Evolutionary conservation across 768 basidiomycete species (phyloP).

Genomic region (Trametes meyenii): DNA sequence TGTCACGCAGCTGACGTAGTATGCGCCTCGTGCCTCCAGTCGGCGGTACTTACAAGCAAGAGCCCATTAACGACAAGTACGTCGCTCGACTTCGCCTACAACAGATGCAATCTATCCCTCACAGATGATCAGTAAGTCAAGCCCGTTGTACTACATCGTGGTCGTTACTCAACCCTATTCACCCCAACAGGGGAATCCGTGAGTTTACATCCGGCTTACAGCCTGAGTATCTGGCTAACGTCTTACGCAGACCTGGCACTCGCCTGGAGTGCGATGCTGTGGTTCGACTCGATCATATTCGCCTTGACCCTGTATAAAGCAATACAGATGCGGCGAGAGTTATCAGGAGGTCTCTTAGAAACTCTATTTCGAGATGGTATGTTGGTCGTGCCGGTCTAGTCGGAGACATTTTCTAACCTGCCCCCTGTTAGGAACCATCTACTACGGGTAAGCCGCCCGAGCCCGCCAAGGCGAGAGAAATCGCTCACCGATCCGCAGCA

Average conservation of each 20-base stretch:
- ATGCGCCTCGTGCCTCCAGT: not conserved
- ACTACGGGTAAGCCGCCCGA: constrained; percentile 2
- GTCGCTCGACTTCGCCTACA: not conserved
- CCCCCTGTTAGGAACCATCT: constrained; percentile 2
- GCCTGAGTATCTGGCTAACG: not conserved
- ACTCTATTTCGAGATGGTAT: constrained; percentile 9
- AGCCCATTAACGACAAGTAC: constrained; percentile 5
- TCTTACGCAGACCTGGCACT: constrained; percentile 10
- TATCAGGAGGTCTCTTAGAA: constrained; percentile 4
- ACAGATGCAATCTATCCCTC: constrained; percentile 6
- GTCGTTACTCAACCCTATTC: not conserved
- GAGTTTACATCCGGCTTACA: not conserved
- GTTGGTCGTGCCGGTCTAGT: not conserved
- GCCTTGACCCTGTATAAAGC: constrained; percentile 16
- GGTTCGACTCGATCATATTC: constrained; percentile 24
- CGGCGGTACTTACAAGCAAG: constrained; percentile 12
- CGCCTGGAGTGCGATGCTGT: constrained; percentile 18
- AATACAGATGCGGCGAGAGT: constrained; percentile 7
- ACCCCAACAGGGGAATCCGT: constrained; percentile 10
- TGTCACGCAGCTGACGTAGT: not conserved
- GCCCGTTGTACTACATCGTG: not conserved
- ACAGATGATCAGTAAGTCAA: constrained; percentile 13
- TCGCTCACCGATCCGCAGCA: not conserved
- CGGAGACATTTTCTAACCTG: not conserved
- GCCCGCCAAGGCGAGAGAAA: no score